Conservation (phyloP, 2,329 filamentous ascomycete species). For the Hirsutella rhossiliensis region DNA sequence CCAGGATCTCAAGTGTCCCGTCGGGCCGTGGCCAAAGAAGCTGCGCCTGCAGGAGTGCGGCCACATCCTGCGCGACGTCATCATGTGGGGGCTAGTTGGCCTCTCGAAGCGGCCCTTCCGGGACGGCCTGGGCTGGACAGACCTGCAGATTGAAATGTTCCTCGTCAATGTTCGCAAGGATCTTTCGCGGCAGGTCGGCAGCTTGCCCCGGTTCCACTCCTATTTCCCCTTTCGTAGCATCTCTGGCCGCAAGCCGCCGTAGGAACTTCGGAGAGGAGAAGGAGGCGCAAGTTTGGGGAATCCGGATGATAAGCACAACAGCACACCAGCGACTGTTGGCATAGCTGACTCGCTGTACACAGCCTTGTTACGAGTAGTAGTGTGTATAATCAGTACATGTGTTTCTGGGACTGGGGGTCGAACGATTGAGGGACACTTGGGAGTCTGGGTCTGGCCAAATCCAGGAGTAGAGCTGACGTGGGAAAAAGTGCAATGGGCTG, state of each 20-base stretch:
- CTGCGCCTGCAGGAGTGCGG: constrained; percentile 31
- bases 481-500: too few species aligned
- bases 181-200: constrained; percentile 20
- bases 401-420: too few species aligned
- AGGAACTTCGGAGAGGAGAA: neutral
- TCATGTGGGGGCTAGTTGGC: constrained; percentile 27
- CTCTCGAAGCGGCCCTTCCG: constrained; percentile 25
- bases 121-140: constrained; percentile 27
- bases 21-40: constrained; percentile 35
- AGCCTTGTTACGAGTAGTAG: too few species aligned
- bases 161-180: constrained; percentile 27
- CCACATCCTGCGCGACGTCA: constrained; percentile 29
- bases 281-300: neutral
- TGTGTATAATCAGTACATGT: too few species aligned
- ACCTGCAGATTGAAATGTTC: constrained; percentile 29
- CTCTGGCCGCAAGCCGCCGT: constrained; percentile 24
- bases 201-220: constrained; percentile 21
- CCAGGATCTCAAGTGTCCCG: constrained; percentile 32
- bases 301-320: neutral
- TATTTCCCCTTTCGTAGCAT: constrained; percentile 29
- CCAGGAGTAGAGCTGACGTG: too few species aligned
- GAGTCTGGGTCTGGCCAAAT: too few species aligned
- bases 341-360: too few species aligned
- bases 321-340: too few species aligned
- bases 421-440: too few species aligned